Conservation (phyloP, 495 filamentous ascomycete species). For the Xylaria acuta region DNA sequence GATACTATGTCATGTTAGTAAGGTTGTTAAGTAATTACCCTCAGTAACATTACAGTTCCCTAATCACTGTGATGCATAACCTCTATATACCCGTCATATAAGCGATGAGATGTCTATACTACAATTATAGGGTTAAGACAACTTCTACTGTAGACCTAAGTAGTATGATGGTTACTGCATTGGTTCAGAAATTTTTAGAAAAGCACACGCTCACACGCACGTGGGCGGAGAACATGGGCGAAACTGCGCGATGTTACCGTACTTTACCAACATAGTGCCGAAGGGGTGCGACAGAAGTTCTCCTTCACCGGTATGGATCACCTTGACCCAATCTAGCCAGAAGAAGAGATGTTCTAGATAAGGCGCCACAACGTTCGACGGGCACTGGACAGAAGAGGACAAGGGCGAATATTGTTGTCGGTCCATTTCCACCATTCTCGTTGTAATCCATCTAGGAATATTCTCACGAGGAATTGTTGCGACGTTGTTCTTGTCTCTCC, state of each 20-base stretch:
- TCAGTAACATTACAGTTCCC: not conserved
- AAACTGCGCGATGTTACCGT: conserved; percentile 22
- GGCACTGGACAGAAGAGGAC: not conserved
- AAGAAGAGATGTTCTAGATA: conserved; percentile 28
- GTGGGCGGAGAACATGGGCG: conserved; percentile 18
- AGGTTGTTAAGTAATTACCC: not conserved
- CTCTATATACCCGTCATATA: not conserved
- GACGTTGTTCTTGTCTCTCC: not conserved
- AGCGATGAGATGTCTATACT: not conserved
- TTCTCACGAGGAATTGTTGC: not conserved
- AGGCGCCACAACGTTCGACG: conserved; percentile 17
- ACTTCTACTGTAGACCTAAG: not conserved
- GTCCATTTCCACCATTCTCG: not conserved
- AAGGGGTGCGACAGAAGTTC: not conserved
- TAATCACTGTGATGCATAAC: not conserved
- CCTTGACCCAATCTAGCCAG: conserved; percentile 20
- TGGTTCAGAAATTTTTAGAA: conserved; percentile 5
- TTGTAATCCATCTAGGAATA: not conserved
- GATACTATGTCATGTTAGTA: not conserved
- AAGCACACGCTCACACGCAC: not conserved
- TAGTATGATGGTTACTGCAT: not conserved
- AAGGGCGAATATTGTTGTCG: not conserved
- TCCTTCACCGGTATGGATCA: conserved; percentile 20
- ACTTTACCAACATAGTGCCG: conserved; percentile 10
- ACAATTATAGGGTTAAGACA: not conserved